Evolutionary conservation across 2,329 filamentous ascomycete genomes (phyloP), one percentile per base, ranked within the genome.

Genomic region (Xylaria sp.): DNA sequence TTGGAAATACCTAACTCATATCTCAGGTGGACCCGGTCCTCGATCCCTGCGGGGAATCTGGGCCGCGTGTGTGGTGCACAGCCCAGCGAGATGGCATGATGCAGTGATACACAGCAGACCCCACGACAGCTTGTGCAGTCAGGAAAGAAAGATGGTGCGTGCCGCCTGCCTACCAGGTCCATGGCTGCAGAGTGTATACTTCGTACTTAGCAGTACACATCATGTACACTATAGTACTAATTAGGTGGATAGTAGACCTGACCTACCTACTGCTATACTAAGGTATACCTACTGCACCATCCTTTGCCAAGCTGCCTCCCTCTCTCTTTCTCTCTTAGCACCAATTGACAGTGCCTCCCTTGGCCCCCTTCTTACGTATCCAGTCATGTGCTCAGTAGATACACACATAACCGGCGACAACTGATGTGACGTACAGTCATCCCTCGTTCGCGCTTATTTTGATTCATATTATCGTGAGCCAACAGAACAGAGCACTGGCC

Each of bases 61-160:
- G 32, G 28, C 13, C 15, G 18, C 41, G 12, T 41, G 39, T 46
- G 7, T 8, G 15, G 23, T 52, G 56, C 64, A 67, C 64, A 67
- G 68, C 68, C 67, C 59, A 61, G 52, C 52, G 10, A 37, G 52
- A 55, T 55, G 50, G 51, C 55, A 60, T 70, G 64, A 66, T 66
- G 57, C 63, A 66, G 52, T 48, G 25, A 56, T 52, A 46, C 62
- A 52, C 62, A 52, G 63, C 41, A 67, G 68, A 70, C 64, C 68
- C 68, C 68, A 70, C 68, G 60, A 51, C 51, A 57, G 55, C 56
- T 41, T 41, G 44, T n/a, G 28, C 51, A 61, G 46, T 34, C 63
- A 52, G 34, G 34, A 28, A 28, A 28, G 28, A 28, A 28, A 28
- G 28, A 28, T 28, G 28, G 5, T 28, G 28, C 28, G 5, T 28